A percentile compares a stretch with the other conserved stretches of the same genome.
Evolutionary conservation across 2,329 filamentous ascomycete genomes (phyloP).

Genomic region (Calycina marina): DNA sequence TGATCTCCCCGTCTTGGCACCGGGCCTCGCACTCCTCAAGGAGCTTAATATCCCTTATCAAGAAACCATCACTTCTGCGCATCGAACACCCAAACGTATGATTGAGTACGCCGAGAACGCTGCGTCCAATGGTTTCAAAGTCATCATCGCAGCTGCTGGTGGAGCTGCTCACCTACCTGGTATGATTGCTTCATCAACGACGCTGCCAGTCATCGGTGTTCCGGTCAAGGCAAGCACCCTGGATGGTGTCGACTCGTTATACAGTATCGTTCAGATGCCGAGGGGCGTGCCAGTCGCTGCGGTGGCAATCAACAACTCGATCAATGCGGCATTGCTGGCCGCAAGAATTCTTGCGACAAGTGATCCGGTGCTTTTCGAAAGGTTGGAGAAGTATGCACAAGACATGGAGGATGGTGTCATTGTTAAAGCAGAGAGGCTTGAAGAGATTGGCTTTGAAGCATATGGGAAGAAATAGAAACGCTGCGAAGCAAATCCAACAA

Average conservation of each 20-base stretch:
- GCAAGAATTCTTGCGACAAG: conserved; percentile 49
- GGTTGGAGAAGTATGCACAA: conserved; percentile 45
- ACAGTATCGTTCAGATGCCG: conserved; percentile 68
- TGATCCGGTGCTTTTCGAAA: conserved; percentile 38
- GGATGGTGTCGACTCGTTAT: conserved; percentile 56
- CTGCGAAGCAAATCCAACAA: too few relatives aligned
- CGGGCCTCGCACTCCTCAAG: conserved; percentile 30
- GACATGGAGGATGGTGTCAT: conserved; percentile 54
- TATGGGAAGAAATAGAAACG: too few relatives aligned
- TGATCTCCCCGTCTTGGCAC: conserved; percentile 61
- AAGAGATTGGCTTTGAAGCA: conserved; percentile 38
- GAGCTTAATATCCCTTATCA: conserved; percentile 61
- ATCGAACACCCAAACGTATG: conserved; percentile 61
- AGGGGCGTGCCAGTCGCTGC: conserved; percentile 58
- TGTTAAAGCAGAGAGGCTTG: conserved; percentile 43
- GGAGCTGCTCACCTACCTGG: conserved; percentile 63
- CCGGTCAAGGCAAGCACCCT: conserved; percentile 61
- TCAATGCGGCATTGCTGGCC: conserved; percentile 61
- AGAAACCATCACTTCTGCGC: conserved; percentile 64
- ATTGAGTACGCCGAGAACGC: conserved; percentile 38
- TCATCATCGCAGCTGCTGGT: conserved; percentile 44
- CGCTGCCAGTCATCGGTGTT: conserved; percentile 63
- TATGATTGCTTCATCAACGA: conserved; percentile 59
- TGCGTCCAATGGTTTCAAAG: conserved; percentile 16
- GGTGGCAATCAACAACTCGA: conserved; percentile 67